phyloP scores from a whole-genome alignment of 2,329 filamentous ascomycete species.

The Aspergillus sp. region DNA sequence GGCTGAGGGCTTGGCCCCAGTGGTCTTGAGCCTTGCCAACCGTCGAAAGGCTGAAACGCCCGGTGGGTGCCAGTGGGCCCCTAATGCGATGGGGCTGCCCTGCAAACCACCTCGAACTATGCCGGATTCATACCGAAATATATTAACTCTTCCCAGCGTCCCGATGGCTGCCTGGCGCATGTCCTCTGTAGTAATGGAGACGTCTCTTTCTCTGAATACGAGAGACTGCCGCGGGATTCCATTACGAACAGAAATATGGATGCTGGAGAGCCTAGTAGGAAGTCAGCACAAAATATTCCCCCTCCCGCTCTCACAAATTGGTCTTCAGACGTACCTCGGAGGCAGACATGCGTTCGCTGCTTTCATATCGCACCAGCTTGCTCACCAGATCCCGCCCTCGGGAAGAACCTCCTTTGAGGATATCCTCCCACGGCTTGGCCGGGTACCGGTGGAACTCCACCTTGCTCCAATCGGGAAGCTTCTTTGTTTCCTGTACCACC shows the following conservation, averaged over 20 bases:
- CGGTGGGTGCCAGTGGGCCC: slow-evolving; percentile 1
- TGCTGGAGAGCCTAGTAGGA: slow-evolving; percentile 35
- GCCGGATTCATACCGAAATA: slow-evolving; percentile 1
- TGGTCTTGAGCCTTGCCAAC: slow-evolving; percentile 2
- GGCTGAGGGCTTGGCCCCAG: background rate
- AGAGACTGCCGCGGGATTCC: background rate
- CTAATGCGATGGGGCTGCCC: background rate
- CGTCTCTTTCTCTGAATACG: background rate
- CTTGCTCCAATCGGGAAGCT: slow-evolving; percentile 83
- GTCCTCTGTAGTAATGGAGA: background rate
- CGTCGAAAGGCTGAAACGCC: slow-evolving; percentile 12
- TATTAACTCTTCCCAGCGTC: background rate
- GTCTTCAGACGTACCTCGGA: slow-evolving; percentile 49
- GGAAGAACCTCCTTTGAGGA: slow-evolving; percentile 63
- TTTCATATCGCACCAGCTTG: slow-evolving; percentile 71
- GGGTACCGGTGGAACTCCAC: slow-evolving; percentile 76
- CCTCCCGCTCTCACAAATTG: background rate
- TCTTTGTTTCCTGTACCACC: slow-evolving; percentile 32
- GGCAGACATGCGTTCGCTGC: slow-evolving; percentile 64
- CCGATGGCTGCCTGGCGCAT: background rate
- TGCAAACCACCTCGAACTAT: background rate
- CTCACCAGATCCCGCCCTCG: slow-evolving; percentile 65
- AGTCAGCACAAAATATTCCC: background rate
- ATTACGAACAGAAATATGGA: slow-evolving; percentile 32
- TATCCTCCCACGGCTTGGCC: slow-evolving; percentile 63